These are phyloP conservation scores for Gracilaria domingensis DNA, from an alignment of 23 red algal genomes.

Conservation along the genomic window DNA sequence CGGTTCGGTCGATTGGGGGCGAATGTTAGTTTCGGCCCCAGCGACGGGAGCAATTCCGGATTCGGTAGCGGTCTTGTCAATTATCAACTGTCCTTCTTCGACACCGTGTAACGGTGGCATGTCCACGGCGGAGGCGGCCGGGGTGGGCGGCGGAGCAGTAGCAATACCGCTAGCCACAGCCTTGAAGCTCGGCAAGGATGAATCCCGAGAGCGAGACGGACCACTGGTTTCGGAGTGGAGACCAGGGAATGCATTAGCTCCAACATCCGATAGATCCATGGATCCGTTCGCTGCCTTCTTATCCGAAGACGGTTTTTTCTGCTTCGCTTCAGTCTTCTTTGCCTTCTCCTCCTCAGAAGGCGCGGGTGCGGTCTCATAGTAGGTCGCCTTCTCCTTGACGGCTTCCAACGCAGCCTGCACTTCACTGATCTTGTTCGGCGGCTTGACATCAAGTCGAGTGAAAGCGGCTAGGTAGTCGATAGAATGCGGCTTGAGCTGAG, in stretches of 20 bases:
- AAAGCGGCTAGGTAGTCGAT: conserved; percentile 76
- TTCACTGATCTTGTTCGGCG: conserved; percentile 70
- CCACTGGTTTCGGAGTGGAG: conserved; percentile 8
- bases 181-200: conserved; percentile 52
- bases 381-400: conserved; percentile 59
- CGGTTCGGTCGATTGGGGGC: conserved; percentile 7
- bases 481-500: conserved; percentile 65
- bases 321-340: conserved; percentile 36
- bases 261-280: conserved; percentile 28
- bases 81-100: neutral
- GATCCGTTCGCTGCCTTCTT: conserved; percentile 12
- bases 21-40: conserved; percentile 16
- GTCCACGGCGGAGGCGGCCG: neutral
- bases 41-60: neutral
- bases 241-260: conserved; percentile 42
- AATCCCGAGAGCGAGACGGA: conserved; percentile 39
- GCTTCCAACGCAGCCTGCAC: conserved; percentile 63
- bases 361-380: conserved; percentile 58
- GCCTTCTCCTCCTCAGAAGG: conserved; percentile 71
- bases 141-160: conserved; percentile 19
- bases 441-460: conserved; percentile 59
- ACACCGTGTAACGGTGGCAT: conserved; percentile 5
- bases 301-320: conserved; percentile 29
- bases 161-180: conserved; percentile 35
- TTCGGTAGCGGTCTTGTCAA: neutral